A percentile compares a stretch with the other conserved stretches of the same genome.
These are phyloP conservation scores for Tulasnella sp. DNA, from an alignment of 768 basidiomycete genomes.

Conservation along the genomic window DNA sequence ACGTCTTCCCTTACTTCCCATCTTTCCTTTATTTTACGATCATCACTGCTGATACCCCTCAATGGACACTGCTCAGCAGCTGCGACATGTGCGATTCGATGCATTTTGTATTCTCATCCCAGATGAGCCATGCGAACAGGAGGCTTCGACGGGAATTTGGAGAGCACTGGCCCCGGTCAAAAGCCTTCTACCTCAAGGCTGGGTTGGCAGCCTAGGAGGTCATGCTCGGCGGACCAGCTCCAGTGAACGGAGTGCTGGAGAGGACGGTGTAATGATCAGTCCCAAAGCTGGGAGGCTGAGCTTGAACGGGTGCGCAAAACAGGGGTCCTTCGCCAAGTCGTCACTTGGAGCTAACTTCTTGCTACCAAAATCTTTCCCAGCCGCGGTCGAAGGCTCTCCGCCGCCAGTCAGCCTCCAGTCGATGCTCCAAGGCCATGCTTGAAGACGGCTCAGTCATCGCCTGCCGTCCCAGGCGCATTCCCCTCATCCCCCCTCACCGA, in stretches of 20 bases:
- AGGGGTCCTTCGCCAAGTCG: neutral
- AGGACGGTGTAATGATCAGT: neutral
- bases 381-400: neutral
- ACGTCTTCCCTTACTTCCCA: no score
- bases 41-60: no score
- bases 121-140: neutral
- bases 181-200: neutral
- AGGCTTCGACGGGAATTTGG: neutral
- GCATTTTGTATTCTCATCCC: slow-evolving; percentile 6
- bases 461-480: neutral
- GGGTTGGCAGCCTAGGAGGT: neutral
- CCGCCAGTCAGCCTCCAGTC: neutral
- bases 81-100: neutral
- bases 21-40: no score
- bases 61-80: no score
- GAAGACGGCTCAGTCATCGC: neutral
- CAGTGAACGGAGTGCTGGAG: neutral
- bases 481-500: neutral
- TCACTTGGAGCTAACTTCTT: neutral
- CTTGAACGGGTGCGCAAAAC: neutral
- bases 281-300: neutral
- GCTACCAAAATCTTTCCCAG: neutral
- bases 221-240: neutral
- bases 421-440: neutral
- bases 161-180: neutral